A percentile compares a stretch with the other conserved stretches of the same genome.
These are phyloP conservation scores for Schizochytrium sp. DNA, from an alignment of 108 stramenopile species.

Conservation along the genomic window DNA sequence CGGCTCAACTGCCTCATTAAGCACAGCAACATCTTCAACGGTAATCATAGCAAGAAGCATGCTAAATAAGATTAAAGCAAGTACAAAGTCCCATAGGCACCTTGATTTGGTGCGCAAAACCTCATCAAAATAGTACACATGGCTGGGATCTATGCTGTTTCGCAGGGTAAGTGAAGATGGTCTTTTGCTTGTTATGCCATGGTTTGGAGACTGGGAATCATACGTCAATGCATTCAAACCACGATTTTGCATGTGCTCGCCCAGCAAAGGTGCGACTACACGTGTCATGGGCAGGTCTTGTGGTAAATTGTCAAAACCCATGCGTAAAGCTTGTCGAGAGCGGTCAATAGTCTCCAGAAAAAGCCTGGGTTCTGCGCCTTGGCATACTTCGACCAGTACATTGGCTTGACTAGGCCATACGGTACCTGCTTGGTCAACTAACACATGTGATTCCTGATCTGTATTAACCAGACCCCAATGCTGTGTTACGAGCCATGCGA, in stretches of 20 bases:
- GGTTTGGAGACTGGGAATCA: not conserved
- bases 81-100: not conserved
- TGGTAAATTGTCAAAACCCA: not conserved
- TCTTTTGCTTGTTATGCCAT: not conserved
- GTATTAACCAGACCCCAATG: not conserved
- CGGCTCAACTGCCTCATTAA: not conserved
- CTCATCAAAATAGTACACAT: not conserved
- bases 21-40: not conserved
- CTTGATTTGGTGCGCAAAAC: not conserved
- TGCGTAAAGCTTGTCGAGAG: not conserved
- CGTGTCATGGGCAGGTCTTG: not conserved
- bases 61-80: not conserved
- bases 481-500: not conserved
- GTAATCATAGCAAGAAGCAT: not conserved
- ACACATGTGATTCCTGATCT: not conserved
- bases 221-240: too few species aligned
- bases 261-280: not conserved
- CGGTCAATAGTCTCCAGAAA: not conserved
- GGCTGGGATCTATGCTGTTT: not conserved
- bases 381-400: not conserved
- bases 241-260: not conserved
- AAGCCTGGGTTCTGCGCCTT: not conserved
- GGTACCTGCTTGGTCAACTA: slow-evolving; percentile 45
- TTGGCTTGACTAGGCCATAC: slow-evolving; percentile 32
- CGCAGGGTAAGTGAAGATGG: not conserved